These are phyloP conservation scores for Phytophthora aleatoria DNA, from an alignment of 352 stramenopile genomes.

Conservation along the genomic window DNA sequence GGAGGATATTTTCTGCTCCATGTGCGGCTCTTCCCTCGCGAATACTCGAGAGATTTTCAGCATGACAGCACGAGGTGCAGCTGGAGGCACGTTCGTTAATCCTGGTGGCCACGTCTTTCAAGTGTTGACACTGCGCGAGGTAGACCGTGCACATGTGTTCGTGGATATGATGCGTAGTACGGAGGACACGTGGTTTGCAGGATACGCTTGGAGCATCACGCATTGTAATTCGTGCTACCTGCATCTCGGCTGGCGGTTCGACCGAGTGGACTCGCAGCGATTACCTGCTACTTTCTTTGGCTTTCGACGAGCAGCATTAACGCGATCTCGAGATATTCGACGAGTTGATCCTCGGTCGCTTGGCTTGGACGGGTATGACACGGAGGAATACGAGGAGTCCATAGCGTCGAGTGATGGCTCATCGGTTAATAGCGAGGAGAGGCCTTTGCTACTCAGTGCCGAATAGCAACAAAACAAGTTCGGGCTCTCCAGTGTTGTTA, in stretches of 20 bases:
- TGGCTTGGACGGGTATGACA: slow-evolving; percentile 29
- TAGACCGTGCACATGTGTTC: slow-evolving; percentile 50
- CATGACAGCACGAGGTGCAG: slow-evolving; percentile 57
- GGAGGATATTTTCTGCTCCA: slow-evolving; percentile 70
- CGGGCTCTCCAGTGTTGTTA: too few species aligned
- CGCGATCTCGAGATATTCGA: slow-evolving; percentile 16
- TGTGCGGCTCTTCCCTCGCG: slow-evolving; percentile 64
- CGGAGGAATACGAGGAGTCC: slow-evolving; percentile 30
- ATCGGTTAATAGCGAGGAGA: slow-evolving; percentile 28
- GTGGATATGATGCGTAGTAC: slow-evolving; percentile 53
- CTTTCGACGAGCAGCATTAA: slow-evolving; percentile 69
- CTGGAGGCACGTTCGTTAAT: slow-evolving; percentile 82
- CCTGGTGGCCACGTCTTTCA: slow-evolving; percentile 78
- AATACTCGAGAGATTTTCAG: slow-evolving; percentile 83
- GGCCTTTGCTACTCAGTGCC: slow-evolving; percentile 21
- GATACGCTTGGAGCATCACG: slow-evolving; percentile 83
- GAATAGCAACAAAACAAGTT: slow-evolving; percentile 5
- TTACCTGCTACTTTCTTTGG: slow-evolving; percentile 62
- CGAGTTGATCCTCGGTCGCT: slow-evolving; percentile 14
- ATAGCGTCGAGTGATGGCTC: slow-evolving; percentile 28
- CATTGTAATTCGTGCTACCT: slow-evolving; percentile 69
- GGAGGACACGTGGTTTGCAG: slow-evolving; percentile 80
- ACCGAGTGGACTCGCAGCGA: slow-evolving; percentile 37
- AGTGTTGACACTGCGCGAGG: slow-evolving; percentile 71
- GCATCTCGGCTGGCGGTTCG: slow-evolving; percentile 84